Base-by-base conservation (phyloP, 2,329 filamentous ascomycete species). In the Aspergillus pseudoviridinutans region DNA sequence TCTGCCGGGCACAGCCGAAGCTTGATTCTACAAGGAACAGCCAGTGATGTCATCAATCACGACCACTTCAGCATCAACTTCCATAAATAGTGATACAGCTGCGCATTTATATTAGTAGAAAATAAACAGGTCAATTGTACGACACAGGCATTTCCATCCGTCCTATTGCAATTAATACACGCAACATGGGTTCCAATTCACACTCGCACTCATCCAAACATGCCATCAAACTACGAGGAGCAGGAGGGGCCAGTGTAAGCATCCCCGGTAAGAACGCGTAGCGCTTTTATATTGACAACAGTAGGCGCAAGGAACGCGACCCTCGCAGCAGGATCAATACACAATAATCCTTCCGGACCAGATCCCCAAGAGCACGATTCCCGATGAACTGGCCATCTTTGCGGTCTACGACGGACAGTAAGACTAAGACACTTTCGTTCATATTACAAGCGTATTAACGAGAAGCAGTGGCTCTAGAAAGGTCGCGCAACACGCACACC, bases 331-430 rank as follows among this genome's bases (percentile, higher is more conserved):
- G 53, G 58, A 59, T 20, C 20, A 44, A 12, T 55, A 52, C 22
- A 47, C 50, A 1, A 27, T 57, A 17, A 49, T 57, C n/a, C 24
- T 35, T 6, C 51, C 58, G 3, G 41, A 54, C 0, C 20, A 47
- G 2, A 49, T 54, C 8, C 22, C 22, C 32, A 38, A 38, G 32
- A 7, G 2, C 7, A 46, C 14, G 12, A 28, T 42, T 4, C 17
- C 8, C 17, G 49, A 59, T 14, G 25, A 50, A 1, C 1, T 57
- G 0, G 58, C 58, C 4, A 20, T 59, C 10, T 59, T 59, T 22
- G 58, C 51, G 2, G 49, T 59, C 3, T 59, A 55, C 17, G 58
- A 59, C 25, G 58, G 58, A 29, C 55, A 59, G 58, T 59, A 51
- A 35, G 32, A 35, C 32, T 28, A 5, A 7, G 54, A 38, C 14